Base-by-base conservation (phyloP, 495 filamentous ascomycete species). In the Tuber borchii region DNA sequence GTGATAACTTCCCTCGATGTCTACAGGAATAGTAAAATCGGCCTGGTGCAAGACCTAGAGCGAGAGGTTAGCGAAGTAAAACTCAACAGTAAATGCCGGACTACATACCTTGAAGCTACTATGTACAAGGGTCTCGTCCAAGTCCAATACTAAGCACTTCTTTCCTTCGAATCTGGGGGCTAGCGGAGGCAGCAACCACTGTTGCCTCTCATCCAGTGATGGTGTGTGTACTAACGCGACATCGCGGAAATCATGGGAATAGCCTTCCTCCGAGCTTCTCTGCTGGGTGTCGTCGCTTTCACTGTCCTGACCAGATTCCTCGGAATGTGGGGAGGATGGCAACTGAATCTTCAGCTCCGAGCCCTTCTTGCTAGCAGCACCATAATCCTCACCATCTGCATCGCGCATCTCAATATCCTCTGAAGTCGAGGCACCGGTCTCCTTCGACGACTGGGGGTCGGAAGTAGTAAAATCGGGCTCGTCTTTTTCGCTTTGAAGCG, bases 111-210 rank as follows among this genome's bases (percentile, higher is more conserved):
- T 99, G 85, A 99, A 99, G 81, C 95, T 98, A 84, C 95, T 98
- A 85, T 99, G 95, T 34, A 99, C 95, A 48, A 99, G 85, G n/a
- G 96, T 99, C 84, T 99, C 95, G 79, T 99, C 95, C 69, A 99
- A 85, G 86, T 99, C 95, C 39, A 99, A 87, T 22, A 99, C 95
- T 68, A 99, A 86, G 81, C 96, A 98, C 84, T 99, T 99, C 82
- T 91, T 90, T 37, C 93, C 92, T 76, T 90, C 89, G 79, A 95
- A 89, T 77, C 91, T 90, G 20, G 93, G 91, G 26, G 89, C 85
- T 70, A 93, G 86, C 16, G 94, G 92, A 22, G 93, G 93, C 71
- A 98, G 85, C 44, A 99, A 86, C 86, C 88, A 96, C 78, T 91
- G 90, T 74, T 82, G 80, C 31, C 74, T 72, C 9, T 79, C 80